A percentile compares a stretch with the other conserved stretches of the same genome.
Conservation (phyloP, 2,329 filamentous ascomycete species). For the Fusarium succisae region DNA sequence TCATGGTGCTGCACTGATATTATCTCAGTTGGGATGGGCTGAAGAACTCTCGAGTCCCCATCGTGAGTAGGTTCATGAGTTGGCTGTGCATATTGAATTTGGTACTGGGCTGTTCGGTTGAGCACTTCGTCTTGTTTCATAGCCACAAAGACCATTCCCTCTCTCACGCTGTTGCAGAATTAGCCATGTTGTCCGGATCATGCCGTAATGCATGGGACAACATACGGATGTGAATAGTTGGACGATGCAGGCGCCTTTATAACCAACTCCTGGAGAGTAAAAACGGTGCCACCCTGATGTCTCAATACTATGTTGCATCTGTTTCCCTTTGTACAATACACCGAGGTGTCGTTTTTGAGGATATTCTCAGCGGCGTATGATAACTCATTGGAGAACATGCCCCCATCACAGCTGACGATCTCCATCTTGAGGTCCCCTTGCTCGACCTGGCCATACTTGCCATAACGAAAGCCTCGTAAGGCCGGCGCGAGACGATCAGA, state of each 20-base stretch:
- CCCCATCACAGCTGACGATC: slow-evolving; percentile 88
- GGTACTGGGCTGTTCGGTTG: slow-evolving; percentile 76
- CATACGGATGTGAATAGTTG: slow-evolving; percentile 88
- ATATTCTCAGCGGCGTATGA: slow-evolving; percentile 81
- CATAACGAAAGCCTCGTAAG: slow-evolving; percentile 77
- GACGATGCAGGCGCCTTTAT: slow-evolving; percentile 81
- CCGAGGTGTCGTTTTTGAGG: slow-evolving; percentile 80
- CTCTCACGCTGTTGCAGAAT: slow-evolving; percentile 72
- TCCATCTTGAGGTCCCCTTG: slow-evolving; percentile 85
- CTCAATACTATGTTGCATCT: slow-evolving; percentile 87
- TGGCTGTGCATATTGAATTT: slow-evolving; percentile 69
- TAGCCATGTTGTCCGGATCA: slow-evolving; percentile 20
- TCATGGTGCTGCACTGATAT: slow-evolving; percentile 63
- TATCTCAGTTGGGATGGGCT: slow-evolving; percentile 48
- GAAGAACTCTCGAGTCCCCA: slow-evolving; percentile 29
- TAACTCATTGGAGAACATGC: slow-evolving; percentile 70
- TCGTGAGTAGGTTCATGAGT: slow-evolving; percentile 30
- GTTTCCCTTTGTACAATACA: slow-evolving; percentile 91
- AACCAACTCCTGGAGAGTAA: slow-evolving; percentile 84
- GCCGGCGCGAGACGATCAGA: slow-evolving; percentile 63
- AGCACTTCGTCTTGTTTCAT: slow-evolving; percentile 85
- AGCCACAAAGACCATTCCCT: slow-evolving; percentile 90
- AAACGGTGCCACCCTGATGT: slow-evolving; percentile 82
- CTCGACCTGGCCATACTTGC: slow-evolving; percentile 86
- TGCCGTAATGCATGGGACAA: slow-evolving; percentile 39